phyloP scores from a whole-genome alignment of 768 basidiomycete species.

The Leccinum variicolor region DNA sequence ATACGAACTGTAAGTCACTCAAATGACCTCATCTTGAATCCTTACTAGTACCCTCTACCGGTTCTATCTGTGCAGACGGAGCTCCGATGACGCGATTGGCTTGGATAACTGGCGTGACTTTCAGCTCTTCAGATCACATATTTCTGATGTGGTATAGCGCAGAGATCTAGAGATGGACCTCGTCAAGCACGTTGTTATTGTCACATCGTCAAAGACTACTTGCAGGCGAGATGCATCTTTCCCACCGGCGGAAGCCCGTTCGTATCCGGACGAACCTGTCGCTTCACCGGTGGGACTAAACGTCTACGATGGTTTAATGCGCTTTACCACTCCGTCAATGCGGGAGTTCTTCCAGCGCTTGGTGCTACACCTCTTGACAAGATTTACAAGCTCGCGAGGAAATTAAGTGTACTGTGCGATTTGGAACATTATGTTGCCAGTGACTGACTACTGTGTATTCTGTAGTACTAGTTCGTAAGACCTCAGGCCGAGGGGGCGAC shows the following conservation, averaged over 20 bases:
- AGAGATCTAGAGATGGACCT: slow-evolving; percentile 30
- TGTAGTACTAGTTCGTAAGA: too few relatives aligned
- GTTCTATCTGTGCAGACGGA: slow-evolving; percentile 36
- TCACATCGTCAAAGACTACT: slow-evolving; percentile 39
- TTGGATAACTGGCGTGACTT: slow-evolving; percentile 37
- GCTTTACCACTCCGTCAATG: too few relatives aligned
- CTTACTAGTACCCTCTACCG: slow-evolving; percentile 9
- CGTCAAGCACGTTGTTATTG: slow-evolving; percentile 36
- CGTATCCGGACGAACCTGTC: neutral
- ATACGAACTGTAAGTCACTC: slow-evolving; percentile 9
- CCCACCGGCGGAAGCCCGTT: slow-evolving; percentile 26
- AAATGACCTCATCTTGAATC: slow-evolving; percentile 9
- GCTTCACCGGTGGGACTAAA: neutral
- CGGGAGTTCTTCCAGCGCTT: too few relatives aligned
- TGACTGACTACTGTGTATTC: too few relatives aligned
- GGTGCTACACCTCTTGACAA: too few relatives aligned
- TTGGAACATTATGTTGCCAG: too few relatives aligned
- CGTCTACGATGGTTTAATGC: too few relatives aligned
- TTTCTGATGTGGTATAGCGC: slow-evolving; percentile 23
- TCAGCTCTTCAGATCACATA: neutral
- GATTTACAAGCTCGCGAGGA: too few relatives aligned
- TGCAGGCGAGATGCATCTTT: slow-evolving; percentile 37
- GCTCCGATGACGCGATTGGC: slow-evolving; percentile 39
- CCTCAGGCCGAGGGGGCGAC: too few relatives aligned
- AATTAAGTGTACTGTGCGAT: too few relatives aligned